These are phyloP conservation scores for Carex pumila DNA, from an alignment of 176 grass and related monocot species.

Conservation along the genomic window DNA sequence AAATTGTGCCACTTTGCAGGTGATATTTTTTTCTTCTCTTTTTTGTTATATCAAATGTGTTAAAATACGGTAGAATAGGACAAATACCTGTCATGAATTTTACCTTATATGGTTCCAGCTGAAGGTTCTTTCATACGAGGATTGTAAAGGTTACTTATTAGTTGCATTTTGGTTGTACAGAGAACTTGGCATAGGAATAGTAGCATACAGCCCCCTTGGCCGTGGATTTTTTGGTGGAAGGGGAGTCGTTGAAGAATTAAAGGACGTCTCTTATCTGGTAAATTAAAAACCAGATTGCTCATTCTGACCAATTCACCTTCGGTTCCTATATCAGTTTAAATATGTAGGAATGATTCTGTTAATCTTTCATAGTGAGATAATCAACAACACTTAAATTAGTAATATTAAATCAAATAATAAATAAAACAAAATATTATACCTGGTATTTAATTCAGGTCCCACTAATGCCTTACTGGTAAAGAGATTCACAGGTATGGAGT, in stretches of 20 bases:
- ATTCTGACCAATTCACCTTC: background rate
- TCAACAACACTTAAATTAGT: background rate
- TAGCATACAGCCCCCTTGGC: constrained; percentile 78
- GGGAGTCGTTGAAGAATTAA: constrained; percentile 37
- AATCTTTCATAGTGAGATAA: background rate
- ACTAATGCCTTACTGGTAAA: background rate
- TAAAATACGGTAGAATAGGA: background rate
- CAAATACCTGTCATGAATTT: background rate
- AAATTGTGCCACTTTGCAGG: constrained; percentile 92
- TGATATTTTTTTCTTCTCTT: background rate
- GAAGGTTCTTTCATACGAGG: background rate
- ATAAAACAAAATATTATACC: background rate
- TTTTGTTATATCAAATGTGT: background rate
- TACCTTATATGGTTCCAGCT: background rate
- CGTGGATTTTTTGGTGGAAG: constrained; percentile 68
- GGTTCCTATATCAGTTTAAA: background rate
- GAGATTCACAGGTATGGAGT: background rate
- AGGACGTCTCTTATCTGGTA: constrained; percentile 47
- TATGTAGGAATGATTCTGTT: background rate
- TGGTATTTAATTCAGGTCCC: background rate
- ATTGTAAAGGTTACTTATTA: background rate
- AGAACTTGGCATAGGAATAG: constrained; percentile 79
- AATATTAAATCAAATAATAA: background rate
- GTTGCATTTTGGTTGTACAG: constrained; percentile 22
- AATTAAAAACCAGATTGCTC: background rate